Evolutionary conservation across 371 early-diverging fungal genomes (phyloP).

Genomic region (Rhizopus delemar): DNA sequence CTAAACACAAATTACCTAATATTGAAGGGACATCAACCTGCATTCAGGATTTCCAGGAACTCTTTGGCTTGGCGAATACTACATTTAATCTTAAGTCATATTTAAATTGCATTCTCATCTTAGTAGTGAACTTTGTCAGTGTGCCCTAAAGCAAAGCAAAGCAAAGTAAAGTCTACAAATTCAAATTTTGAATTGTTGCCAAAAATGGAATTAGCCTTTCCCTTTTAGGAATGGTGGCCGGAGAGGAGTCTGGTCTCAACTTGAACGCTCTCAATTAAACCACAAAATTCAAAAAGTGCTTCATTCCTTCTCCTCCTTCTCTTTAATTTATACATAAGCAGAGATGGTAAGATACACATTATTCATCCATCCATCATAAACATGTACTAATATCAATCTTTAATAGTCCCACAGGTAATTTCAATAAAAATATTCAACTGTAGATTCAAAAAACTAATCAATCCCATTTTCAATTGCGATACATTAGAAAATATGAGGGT

Average conservation of each 20-base stretch:
- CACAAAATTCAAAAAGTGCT: background rate
- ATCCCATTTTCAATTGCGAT: background rate
- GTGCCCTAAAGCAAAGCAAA: background rate
- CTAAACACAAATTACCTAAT: too few relatives aligned
- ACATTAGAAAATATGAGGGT: constrained; percentile 27
- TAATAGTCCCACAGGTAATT: constrained; percentile 32
- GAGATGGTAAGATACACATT: constrained; percentile 19
- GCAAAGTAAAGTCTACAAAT: background rate
- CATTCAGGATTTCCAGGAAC: too few relatives aligned
- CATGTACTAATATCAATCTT: constrained; percentile 12
- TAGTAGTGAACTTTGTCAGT: background rate
- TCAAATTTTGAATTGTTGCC: too few relatives aligned
- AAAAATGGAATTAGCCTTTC: too few relatives aligned
- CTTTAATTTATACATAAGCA: constrained; percentile 26
- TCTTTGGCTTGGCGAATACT: too few relatives aligned
- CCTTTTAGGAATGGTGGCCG: too few relatives aligned
- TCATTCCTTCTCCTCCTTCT: constrained; percentile 16
- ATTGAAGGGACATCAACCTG: too few relatives aligned
- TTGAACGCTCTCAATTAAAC: too few relatives aligned
- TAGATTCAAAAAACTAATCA: too few relatives aligned
- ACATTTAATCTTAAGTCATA: too few relatives aligned
- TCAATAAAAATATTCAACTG: background rate
- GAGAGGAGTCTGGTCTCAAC: too few relatives aligned
- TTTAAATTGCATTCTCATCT: too few relatives aligned
- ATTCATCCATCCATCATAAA: constrained; percentile 30